A percentile compares a stretch with the other conserved stretches of the same genome.
Evolutionary conservation across 257 asterid species (phyloP).

Genomic region (Solanum medicagineum): DNA sequence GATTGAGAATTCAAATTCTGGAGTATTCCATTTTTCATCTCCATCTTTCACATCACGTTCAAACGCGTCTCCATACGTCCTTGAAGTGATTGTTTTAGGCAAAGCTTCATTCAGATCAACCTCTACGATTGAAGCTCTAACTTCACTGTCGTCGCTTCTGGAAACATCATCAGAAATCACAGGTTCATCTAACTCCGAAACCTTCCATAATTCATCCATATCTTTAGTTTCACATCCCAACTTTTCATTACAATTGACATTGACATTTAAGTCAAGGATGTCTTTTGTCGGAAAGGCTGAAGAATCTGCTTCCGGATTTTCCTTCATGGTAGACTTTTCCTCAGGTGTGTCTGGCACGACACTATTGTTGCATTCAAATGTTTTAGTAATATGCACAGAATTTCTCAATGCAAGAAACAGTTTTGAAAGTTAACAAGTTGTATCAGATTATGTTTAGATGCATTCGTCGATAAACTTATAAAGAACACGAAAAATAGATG

Average conservation of each 20-base stretch:
- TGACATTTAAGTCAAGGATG: conserved; percentile 13
- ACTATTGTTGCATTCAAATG: conserved; percentile 22
- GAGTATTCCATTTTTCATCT: conserved; percentile 13
- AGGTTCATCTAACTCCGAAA: conserved; percentile 1
- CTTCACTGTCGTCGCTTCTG: conserved; percentile 3
- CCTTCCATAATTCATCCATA: conserved; percentile 17
- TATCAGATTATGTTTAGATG: background rate
- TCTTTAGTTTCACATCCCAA: conserved; percentile 10
- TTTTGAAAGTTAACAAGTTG: background rate
- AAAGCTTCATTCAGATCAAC: background rate
- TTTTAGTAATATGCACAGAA: conserved; percentile 3
- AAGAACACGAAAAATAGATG: background rate
- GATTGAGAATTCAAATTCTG: conserved; percentile 8
- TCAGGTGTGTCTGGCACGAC: conserved; percentile 21
- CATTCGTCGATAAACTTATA: background rate
- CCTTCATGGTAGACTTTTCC: conserved; percentile 38
- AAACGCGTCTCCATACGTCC: background rate
- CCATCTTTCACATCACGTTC: conserved; percentile 8
- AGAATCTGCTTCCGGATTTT: conserved; percentile 16
- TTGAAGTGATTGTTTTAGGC: background rate
- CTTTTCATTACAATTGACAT: conserved; percentile 4
- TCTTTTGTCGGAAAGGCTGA: conserved; percentile 20
- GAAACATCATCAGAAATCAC: conserved; percentile 15
- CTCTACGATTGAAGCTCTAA: conserved; percentile 3
- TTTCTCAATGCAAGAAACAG: background rate